These are phyloP conservation scores for Rosellinia necatrix DNA, from an alignment of 2,329 filamentous ascomycete species.

Conservation along the genomic window DNA sequence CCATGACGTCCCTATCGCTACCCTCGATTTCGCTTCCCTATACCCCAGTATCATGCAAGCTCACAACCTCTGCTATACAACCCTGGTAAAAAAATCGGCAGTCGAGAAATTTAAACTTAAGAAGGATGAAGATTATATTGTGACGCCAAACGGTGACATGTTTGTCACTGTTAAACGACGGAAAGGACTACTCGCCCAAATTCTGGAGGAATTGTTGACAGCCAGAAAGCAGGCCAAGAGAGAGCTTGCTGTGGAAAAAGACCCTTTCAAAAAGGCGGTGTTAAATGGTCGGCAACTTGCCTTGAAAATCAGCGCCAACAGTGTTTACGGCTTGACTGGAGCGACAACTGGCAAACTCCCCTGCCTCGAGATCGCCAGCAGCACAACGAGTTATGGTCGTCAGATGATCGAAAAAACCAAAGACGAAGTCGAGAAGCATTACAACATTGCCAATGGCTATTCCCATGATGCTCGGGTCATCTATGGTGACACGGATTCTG, in stretches of 20 bases:
- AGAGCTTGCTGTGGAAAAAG: slow-evolving; percentile 84
- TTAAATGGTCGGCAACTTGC: slow-evolving; percentile 96
- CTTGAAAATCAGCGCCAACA: slow-evolving; percentile 95
- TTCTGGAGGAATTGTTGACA: slow-evolving; percentile 89
- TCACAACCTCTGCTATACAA: slow-evolving; percentile 98
- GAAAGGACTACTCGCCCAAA: slow-evolving; percentile 91
- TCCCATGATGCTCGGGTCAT: slow-evolving; percentile 94
- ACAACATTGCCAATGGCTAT: slow-evolving; percentile 93
- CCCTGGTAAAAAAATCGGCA: slow-evolving; percentile 77
- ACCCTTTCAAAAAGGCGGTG: slow-evolving; percentile 97
- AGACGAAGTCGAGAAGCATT: slow-evolving; percentile 87
- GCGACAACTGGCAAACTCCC: slow-evolving; percentile 95
- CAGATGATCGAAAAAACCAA: slow-evolving; percentile 99
- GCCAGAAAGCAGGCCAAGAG: slow-evolving; percentile 95
- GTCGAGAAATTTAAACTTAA: slow-evolving; percentile 77
- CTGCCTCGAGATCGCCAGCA: slow-evolving; percentile 92
- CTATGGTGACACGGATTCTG: slow-evolving; percentile 98
- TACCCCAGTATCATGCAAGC: slow-evolving; percentile 99
- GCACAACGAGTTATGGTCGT: slow-evolving; percentile 94
- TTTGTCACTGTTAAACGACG: slow-evolving; percentile 88
- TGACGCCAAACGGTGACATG: slow-evolving; percentile 91
- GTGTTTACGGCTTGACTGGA: slow-evolving; percentile 95
- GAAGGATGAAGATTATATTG: slow-evolving; percentile 93
- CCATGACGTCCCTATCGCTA: slow-evolving; percentile 93
- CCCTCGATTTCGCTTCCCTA: slow-evolving; percentile 96